These are phyloP conservation scores for Phytophthora chlamydospora DNA, from an alignment of 352 stramenopile species.

Conservation along the genomic window DNA sequence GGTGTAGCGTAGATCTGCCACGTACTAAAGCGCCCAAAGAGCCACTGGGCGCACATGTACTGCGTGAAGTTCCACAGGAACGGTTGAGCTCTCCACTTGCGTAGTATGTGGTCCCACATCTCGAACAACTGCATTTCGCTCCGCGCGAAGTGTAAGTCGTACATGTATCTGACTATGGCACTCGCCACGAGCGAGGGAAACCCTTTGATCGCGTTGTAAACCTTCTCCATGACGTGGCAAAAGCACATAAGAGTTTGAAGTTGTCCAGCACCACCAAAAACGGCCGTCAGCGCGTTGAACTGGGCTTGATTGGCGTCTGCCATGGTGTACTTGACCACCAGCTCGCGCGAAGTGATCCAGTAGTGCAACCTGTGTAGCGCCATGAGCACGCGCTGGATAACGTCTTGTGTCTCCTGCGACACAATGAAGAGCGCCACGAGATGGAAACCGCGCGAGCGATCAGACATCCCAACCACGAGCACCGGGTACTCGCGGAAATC, in stretches of 20 bases:
- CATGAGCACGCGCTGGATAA: constrained; percentile 1
- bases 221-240: constrained; percentile 27
- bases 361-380: not conserved
- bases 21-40: constrained; percentile 1
- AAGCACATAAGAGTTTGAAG: constrained; percentile 19
- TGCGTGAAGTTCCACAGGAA: not conserved
- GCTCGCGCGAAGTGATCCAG: not conserved
- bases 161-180: constrained; percentile 13
- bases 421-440: not conserved
- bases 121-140: not conserved
- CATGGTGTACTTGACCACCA: constrained; percentile 15
- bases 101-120: not conserved
- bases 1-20: constrained; percentile 26
- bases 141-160: constrained; percentile 28
- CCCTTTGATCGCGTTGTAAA: constrained; percentile 9
- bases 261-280: not conserved
- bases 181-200: constrained; percentile 8
- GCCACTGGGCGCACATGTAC: constrained; percentile 19
- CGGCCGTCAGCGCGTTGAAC: not conserved
- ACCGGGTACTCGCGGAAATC: constrained; percentile 6
- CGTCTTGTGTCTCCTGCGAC: not conserved
- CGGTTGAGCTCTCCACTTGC: not conserved
- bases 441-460: constrained; percentile 2
- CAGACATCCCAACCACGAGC: constrained; percentile 1
- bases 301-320: constrained; percentile 10